Conservation (phyloP, 1,284 basidiomycete species). For the Tilletia setariae region DNA sequence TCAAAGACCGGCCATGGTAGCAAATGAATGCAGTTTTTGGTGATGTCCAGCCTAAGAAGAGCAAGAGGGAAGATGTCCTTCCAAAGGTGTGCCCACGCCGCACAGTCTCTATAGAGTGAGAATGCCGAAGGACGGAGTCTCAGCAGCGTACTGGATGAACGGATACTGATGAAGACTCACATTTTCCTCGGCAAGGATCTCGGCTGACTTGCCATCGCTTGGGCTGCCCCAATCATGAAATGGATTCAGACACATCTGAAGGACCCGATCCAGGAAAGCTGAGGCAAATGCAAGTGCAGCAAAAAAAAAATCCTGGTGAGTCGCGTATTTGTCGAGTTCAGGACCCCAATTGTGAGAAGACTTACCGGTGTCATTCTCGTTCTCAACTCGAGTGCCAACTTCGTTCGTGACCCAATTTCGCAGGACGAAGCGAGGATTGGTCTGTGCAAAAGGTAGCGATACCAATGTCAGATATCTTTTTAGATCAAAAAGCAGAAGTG, state of each 20-base stretch:
- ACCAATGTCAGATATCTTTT: background rate
- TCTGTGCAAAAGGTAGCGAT: slow-evolving; percentile 4
- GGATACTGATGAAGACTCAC: background rate
- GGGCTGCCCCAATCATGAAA: slow-evolving; percentile 39
- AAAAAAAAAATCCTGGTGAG: no score
- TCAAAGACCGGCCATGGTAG: no score
- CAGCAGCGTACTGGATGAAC: background rate
- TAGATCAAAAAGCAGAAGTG: background rate
- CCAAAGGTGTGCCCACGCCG: slow-evolving; percentile 10
- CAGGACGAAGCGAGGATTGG: slow-evolving; percentile 47
- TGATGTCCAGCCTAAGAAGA: slow-evolving; percentile 12
- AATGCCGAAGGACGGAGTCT: background rate
- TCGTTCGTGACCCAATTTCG: slow-evolving; percentile 51
- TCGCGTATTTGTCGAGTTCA: no score
- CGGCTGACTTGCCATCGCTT: background rate
- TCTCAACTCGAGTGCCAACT: slow-evolving; percentile 39
- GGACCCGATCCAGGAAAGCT: slow-evolving; percentile 36
- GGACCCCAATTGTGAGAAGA: no score
- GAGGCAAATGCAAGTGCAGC: background rate
- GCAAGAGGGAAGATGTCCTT: slow-evolving; percentile 14
- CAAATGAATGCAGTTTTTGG: no score
- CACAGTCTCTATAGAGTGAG: slow-evolving; percentile 5
- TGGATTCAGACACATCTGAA: slow-evolving; percentile 40
- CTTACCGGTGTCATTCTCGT: slow-evolving; percentile 38
- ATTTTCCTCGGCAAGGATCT: slow-evolving; percentile 12